Evolutionary conservation across 2,329 filamentous ascomycete genomes (phyloP), one percentile per base, ranked within the genome.

Genomic region (Elsinoe australis): DNA sequence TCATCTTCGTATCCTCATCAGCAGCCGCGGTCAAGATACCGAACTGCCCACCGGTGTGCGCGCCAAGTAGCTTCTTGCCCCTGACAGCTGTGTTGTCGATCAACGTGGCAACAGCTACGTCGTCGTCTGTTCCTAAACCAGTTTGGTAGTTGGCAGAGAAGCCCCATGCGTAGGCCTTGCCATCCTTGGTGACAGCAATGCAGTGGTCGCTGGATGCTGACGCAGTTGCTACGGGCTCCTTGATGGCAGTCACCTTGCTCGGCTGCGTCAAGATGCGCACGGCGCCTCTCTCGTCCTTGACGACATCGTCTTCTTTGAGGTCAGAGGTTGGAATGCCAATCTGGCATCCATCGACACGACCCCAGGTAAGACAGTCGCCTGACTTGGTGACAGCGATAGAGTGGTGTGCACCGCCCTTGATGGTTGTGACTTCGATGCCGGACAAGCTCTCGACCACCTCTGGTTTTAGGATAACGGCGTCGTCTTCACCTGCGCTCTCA

Each of bases 41-140:
- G 64, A 80, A 95, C 61, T 95, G 89, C 4, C 88, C 88, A 55
- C 90, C 89, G n/a, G 83, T 83, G 34, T 85, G 86, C n/a, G 85
- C 85, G 67, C 76, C 87, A 26, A 80, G 74, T 34, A 95, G 73
- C 64, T 82, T 80, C 67, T 83, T 82, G 33, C 79, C 85, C 22
- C 80, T 76, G 21, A 92, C 78, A 33, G 87, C 88, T 9, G 82
- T 85, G 69, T 95, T 95, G 59, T 94, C 85, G 49, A 95, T 85
- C 41, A 82, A 59, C 0, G 84, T 92, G 0, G 89, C 87, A 18
- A 78, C 73, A 56, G 83, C 75, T 22, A 95, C 76, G 57, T 95
- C 87, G 42, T 92, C 85, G n/a, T 79, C 79, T 1, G 75, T 81
- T 33, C 85, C 85, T 57, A 82, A 81, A 8, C 86, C 86, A 3